phyloP scores from a whole-genome alignment of 208 protist species.

The Kentomonas sorsogonicus region DNA sequence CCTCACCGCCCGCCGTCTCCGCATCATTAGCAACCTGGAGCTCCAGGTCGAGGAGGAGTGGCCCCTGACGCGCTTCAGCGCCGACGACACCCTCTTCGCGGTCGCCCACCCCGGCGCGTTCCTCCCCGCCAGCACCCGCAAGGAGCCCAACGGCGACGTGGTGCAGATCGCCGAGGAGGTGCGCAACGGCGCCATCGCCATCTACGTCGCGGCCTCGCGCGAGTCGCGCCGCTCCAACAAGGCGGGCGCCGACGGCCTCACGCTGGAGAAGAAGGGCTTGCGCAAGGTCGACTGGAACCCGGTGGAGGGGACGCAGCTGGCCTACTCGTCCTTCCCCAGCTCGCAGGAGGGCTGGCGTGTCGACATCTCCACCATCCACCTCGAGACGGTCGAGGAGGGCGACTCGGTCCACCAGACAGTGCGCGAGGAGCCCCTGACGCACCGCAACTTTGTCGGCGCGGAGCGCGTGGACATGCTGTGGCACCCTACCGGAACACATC shows the following conservation, averaged over 20 bases:
- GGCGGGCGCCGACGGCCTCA: slow-evolving; percentile 30
- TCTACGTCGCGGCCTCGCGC: slow-evolving; percentile 80
- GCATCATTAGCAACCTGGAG: slow-evolving; percentile 74
- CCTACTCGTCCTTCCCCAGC: slow-evolving; percentile 49
- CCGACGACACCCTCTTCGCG: slow-evolving; percentile 78
- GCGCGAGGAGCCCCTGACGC: slow-evolving; percentile 55
- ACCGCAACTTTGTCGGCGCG: slow-evolving; percentile 77
- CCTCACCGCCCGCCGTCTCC: slow-evolving; percentile 72
- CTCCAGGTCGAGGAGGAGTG: slow-evolving; percentile 71
- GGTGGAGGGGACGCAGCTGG: slow-evolving; percentile 66
- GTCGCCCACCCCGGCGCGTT: slow-evolving; percentile 66
- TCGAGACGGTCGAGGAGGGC: no score
- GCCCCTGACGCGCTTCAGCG: slow-evolving; percentile 84
- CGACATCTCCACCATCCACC: slow-evolving; percentile 61
- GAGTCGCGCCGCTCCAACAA: slow-evolving; percentile 44
- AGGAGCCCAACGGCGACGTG: background rate
- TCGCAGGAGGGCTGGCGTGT: slow-evolving; percentile 72
- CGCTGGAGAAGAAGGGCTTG: slow-evolving; percentile 62
- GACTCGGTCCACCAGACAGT: slow-evolving; percentile 71
- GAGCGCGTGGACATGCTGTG: slow-evolving; percentile 80
- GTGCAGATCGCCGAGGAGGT: no score
- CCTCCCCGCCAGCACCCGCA: slow-evolving; percentile 16
- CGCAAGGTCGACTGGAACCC: slow-evolving; percentile 88
- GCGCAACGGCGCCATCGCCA: slow-evolving; percentile 52
- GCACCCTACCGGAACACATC: slow-evolving; percentile 80